Percentiles rank a stretch among this genome's conserved stretches.
Conservation (phyloP, 1,139 yeast species). For the Blastobotrys proliferans region DNA sequence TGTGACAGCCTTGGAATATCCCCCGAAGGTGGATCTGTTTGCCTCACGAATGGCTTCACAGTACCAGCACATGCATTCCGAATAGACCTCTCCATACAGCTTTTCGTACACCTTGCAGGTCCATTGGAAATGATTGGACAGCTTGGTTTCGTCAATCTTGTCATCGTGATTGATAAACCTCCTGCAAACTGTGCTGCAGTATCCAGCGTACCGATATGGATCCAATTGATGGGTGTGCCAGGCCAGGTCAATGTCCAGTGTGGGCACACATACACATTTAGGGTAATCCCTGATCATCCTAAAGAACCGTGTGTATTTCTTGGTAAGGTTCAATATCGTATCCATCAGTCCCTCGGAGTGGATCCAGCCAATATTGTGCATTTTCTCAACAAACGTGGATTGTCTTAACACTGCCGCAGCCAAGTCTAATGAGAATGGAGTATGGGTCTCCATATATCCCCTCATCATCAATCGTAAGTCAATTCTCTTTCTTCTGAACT, state of each 20-base stretch:
- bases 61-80: slow-evolving; percentile 35
- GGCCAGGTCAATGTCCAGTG: slow-evolving; percentile 40
- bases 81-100: slow-evolving; percentile 28
- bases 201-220: slow-evolving; percentile 29
- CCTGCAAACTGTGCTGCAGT: slow-evolving; percentile 23
- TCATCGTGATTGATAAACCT: slow-evolving; percentile 35
- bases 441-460: slow-evolving; percentile 27
- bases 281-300: slow-evolving; percentile 21
- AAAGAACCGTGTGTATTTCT: slow-evolving; percentile 36
- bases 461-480: slow-evolving; percentile 1
- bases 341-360: slow-evolving; percentile 26
- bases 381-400: slow-evolving; percentile 34
- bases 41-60: slow-evolving; percentile 28
- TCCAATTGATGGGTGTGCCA: slow-evolving; percentile 43
- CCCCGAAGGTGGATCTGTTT: not conserved
- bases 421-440: slow-evolving; percentile 28
- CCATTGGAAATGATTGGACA: slow-evolving; percentile 27
- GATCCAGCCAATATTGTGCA: slow-evolving; percentile 36
- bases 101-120: slow-evolving; percentile 29
- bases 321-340: too few relatives aligned
- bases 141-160: slow-evolving; percentile 29
- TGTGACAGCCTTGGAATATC: not conserved
- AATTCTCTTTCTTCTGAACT: not conserved
- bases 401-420: slow-evolving; percentile 38
- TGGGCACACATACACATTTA: slow-evolving; percentile 33